Base-by-base conservation (phyloP, 805 yeast genomes). In the Pichia membranifaciens region DNA sequence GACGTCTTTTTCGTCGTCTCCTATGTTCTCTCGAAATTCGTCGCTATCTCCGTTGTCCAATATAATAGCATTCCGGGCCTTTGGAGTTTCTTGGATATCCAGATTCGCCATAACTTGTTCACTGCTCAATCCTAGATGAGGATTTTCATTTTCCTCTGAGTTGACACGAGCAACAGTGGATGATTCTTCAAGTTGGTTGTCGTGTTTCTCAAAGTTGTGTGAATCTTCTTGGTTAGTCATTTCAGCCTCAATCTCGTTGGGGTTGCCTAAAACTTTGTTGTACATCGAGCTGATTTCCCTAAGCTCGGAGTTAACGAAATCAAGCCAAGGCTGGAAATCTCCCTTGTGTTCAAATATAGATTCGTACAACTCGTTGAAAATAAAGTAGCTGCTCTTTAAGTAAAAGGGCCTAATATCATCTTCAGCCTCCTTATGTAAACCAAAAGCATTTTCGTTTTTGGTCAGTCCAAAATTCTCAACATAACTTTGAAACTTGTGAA, bases 191-290 rank as follows among this genome's bases (percentile, higher is more conserved):
- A 35, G 38, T 28, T 31, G 17, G 16, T 32, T 17, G 25, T 48
- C 40, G 23, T 25, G 17, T 5, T 42, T 38, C 7, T 39, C 44
- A n/a, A 32, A 28, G 17, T 51, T 44, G 12, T 43, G 47, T 17
- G 29, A 28, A 28, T 34, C 49, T n/a, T 49, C 51, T 15, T 36
- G 45, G 10, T 40, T 48, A 4, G 48, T 45, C 17, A 34, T 35
- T 9, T 41, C 47, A 21, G 46, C 38, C 13, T 47, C 53, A 22
- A 56, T 38, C 31, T 64, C 68, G 35, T 61, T 64, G 7, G 67
- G 67, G 47, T 79, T 76, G 3, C 82, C 83, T 28, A 78, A 60
- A 3, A 78, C 81, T 23, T 75, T 79, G 58, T 76, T 78, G 56
- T 78, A 77, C 62, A 76, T 71, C 44, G 76, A 78, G 50, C 81